These are phyloP conservation scores for Cyberlindnera euphorbiiphila DNA, from an alignment of 805 yeast genomes.

Conservation along the genomic window DNA sequence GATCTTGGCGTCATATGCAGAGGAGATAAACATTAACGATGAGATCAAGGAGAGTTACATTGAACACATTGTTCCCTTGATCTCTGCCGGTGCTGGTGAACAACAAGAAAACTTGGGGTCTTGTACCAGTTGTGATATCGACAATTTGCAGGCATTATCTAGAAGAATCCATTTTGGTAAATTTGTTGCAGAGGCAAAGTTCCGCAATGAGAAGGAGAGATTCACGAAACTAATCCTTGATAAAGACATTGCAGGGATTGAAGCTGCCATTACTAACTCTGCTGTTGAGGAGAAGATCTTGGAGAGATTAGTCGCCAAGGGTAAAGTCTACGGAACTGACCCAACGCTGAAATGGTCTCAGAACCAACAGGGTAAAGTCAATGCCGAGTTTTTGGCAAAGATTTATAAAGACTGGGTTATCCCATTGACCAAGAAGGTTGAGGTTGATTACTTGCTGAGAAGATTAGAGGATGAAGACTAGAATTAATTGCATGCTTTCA, in stretches of 20 bases:
- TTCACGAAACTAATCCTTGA: slow-evolving; percentile 63
- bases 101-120: slow-evolving; percentile 87
- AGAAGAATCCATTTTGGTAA: slow-evolving; percentile 95
- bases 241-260: slow-evolving; percentile 68
- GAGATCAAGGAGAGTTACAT: slow-evolving; percentile 69
- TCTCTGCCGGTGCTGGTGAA: slow-evolving; percentile 64
- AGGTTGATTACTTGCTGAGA: slow-evolving; percentile 83
- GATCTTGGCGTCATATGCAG: slow-evolving; percentile 68
- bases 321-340: slow-evolving; percentile 82
- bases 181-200: slow-evolving; percentile 96
- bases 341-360: slow-evolving; percentile 75
- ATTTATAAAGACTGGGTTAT: slow-evolving; percentile 86
- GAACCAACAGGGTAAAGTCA: slow-evolving; percentile 64
- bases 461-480: slow-evolving; percentile 69
- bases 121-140: slow-evolving; percentile 80
- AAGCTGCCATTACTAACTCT: slow-evolving; percentile 76
- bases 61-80: slow-evolving; percentile 66
- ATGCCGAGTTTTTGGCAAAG: slow-evolving; percentile 76
- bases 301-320: slow-evolving; percentile 73
- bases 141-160: slow-evolving; percentile 80
- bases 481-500: too few species aligned
- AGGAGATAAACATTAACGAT: slow-evolving; percentile 71
- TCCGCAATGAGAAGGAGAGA: slow-evolving; percentile 56
- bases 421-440: slow-evolving; percentile 93
- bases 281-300: slow-evolving; percentile 85